Base-by-base conservation (phyloP, 768 basidiomycete species). In the Termitomyces sp. region DNA sequence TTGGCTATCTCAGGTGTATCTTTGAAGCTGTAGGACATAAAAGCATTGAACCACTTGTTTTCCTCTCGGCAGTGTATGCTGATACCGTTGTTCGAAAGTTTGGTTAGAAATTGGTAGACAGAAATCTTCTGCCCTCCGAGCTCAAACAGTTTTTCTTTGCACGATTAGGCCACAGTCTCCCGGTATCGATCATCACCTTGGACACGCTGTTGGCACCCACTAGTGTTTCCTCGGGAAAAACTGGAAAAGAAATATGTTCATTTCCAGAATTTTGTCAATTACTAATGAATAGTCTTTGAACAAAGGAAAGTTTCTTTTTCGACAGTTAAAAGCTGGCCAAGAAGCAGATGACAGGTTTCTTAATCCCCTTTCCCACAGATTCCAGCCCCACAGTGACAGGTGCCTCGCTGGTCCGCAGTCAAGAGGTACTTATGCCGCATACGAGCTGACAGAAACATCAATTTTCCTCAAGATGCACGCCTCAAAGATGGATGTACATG, bases 161-260 rank as follows among this genome's bases (percentile, higher is more conserved):
- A 20, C 40, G 13, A 47, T 55, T 20, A 44, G 56, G 52, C 36
- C 20, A 35, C 53, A 55, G 5, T 50, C 36, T 50, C 36, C 50
- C 51, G 51, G 52, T 61, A 57, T 57, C 56, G 56, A 57, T 61
- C 43, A 41, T 55, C 28, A 23, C 16, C 9, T 28, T 55, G 9
- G 30, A 32, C 32, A 32, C 1, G 1, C 6, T 32, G 5, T 5
- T 32, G 32, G 32, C 32, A 32, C 32, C 32, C 2, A 32, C 4
- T 32, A 32, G 32, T 32, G 32, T 32, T 32, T 32, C 32, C 32
- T 7, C 30, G 30, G 30, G 30, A 1, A 7, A 32, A 32, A 32
- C 6, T 32, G 32, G 7, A 32, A 32, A 32, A 32, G 5, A 32
- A 32, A 7, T 7, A 32, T 32, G 32, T 1, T 32, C 6, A 32